Conservation (phyloP, 225 moss, liverwort and hornwort species). For the Lunularia cruciata region DNA sequence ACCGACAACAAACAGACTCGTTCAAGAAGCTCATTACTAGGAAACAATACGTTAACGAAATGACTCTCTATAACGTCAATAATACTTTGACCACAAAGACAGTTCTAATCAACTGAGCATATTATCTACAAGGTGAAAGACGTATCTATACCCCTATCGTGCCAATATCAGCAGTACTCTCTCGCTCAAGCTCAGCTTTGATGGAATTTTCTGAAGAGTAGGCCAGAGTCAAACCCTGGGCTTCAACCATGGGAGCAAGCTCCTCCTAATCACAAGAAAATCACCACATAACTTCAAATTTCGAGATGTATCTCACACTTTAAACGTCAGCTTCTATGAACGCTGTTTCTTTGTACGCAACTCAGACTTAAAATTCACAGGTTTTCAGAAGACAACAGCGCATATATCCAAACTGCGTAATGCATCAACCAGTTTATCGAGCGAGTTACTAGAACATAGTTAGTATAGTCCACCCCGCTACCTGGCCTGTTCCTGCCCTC, state of each 20-base stretch:
- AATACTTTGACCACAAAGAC: not conserved
- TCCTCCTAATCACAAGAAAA: slow-evolving; percentile 55
- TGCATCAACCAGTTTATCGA: no score
- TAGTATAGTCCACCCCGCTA: no score
- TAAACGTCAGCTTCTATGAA: no score
- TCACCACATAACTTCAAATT: not conserved
- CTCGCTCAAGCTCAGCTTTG: slow-evolving; percentile 75
- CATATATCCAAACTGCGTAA: no score
- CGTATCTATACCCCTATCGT: slow-evolving; percentile 65
- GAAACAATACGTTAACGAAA: not conserved
- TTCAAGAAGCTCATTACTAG: not conserved
- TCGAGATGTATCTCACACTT: not conserved
- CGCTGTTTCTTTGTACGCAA: no score
- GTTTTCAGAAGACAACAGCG: no score
- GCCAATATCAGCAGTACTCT: slow-evolving; percentile 83
- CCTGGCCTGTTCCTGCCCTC: no score
- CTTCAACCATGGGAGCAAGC: slow-evolving; percentile 56
- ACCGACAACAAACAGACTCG: no score
- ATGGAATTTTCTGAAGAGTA: slow-evolving; percentile 89
- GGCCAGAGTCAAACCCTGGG: slow-evolving; percentile 63
- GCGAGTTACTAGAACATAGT: no score
- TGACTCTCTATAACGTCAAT: not conserved
- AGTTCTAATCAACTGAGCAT: no score
- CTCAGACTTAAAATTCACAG: no score
- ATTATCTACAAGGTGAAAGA: no score